Base-by-base conservation (phyloP, 2,329 filamentous ascomycete genomes). In the Pseudonectria foliicola region DNA sequence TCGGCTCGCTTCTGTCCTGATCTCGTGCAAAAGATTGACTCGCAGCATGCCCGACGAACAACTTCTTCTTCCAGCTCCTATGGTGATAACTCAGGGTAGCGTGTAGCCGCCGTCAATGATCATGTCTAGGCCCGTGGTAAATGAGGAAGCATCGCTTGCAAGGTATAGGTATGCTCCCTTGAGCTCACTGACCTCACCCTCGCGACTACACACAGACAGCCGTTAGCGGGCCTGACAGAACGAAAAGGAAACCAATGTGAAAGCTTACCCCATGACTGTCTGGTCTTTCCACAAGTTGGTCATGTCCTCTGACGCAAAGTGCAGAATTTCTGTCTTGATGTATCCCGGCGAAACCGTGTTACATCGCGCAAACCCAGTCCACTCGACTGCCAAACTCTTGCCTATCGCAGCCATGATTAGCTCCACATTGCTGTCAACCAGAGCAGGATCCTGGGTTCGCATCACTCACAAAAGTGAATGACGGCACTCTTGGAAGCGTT, bases 91-190 rank as follows among this genome's bases (percentile, higher is more conserved):
- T 55, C 59, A 78, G 32, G 69, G 67, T 32, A 68, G 58, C 52
- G 66, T 70, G 60, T 87, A 87, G 35, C 83, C 83, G 40, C 85
- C 85, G 56, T 92, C 85, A 31, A 89, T 74, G 43, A 85, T 63
- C 39, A 92, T 68, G 57, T 88, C 81, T 8, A 74, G 68, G 1
- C 78, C 86, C 7, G 85, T 93, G 13, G 82, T 87, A 63, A 87
- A 93, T 35, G 78, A 84, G n/a, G 81, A 76, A 4, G 85, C 85
- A 60, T 93, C 85, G 11, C 80, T 85, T 13, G 84, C 82, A 37
- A 93, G 68, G 61, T 88, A 92, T 31, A 93, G 62, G 57, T 84
- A 94, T 13, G 82, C 82, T 13, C 85, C 87, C 66, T 90, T 89
- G 49, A 93, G 69, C 66, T 94, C 86, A 40, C 77, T 73, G 3